phyloP scores from a whole-genome alignment of 306 rosid species.

The Ziziphus jujuba region DNA sequence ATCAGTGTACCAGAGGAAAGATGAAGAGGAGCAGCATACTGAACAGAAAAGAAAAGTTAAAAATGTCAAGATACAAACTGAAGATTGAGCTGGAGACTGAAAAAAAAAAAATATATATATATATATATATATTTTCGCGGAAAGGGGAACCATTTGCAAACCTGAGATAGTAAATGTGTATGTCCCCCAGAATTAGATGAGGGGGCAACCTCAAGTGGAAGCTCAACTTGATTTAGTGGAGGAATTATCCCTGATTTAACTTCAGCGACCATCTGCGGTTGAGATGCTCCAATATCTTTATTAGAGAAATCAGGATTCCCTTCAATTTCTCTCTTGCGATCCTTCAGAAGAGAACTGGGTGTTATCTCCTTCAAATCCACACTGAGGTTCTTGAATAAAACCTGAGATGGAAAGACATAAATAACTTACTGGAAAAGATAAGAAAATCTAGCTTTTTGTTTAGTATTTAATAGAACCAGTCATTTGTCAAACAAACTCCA shows the following conservation, averaged over 20 bases:
- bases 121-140: neutral
- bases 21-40: constrained; percentile 84
- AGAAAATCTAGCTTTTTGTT: no score
- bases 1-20: constrained; percentile 64
- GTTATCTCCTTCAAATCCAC: constrained; percentile 97
- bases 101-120: neutral
- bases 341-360: constrained; percentile 89
- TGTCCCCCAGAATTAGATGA: constrained; percentile 72
- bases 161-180: constrained; percentile 80
- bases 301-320: constrained; percentile 99
- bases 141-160: constrained; percentile 30
- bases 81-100: neutral
- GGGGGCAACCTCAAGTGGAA: constrained; percentile 73
- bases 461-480: constrained; percentile 1
- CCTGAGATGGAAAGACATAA: constrained; percentile 43
- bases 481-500: neutral
- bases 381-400: constrained; percentile 76
- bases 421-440: no score
- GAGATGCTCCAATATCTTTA: constrained; percentile 88
- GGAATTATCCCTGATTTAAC: constrained; percentile 66
- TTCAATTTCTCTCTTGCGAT: constrained; percentile 88
- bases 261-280: constrained; percentile 71
- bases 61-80: neutral
- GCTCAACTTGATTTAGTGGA: constrained; percentile 80
- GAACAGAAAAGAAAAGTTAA: neutral